Conservation (phyloP, 176 grass and related monocot genomes). For the Triticum turgidum region DNA sequence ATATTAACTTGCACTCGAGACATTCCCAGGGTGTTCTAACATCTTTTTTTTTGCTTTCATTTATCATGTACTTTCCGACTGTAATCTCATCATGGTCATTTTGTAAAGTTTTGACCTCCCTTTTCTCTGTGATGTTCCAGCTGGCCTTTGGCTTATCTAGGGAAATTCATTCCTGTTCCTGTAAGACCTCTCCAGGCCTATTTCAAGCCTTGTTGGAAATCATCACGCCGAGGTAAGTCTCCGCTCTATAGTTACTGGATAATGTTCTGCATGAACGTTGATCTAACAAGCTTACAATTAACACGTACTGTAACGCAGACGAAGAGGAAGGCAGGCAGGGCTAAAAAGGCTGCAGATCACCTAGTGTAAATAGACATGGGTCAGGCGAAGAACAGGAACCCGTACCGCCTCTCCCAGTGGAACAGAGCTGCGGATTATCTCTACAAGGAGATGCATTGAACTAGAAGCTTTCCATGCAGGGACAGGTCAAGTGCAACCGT, state of each 20-base stretch:
- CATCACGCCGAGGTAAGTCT: slow-evolving; percentile 47
- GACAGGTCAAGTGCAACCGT: not conserved
- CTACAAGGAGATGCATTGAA: not conserved
- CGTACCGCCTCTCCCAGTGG: not conserved
- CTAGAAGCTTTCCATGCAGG: slow-evolving; percentile 7
- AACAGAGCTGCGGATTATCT: not conserved
- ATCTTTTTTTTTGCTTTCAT: not conserved
- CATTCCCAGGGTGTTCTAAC: not conserved
- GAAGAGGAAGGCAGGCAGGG: slow-evolving; percentile 45
- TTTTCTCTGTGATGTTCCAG: slow-evolving; percentile 42
- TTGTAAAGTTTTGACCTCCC: slow-evolving; percentile 1
- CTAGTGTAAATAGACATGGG: slow-evolving; percentile 35
- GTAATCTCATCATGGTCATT: not conserved
- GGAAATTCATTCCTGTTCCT: slow-evolving; percentile 86
- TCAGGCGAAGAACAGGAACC: not conserved
- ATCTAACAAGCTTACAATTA: not conserved
- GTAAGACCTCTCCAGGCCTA: slow-evolving; percentile 55
- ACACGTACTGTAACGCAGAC: slow-evolving; percentile 17
- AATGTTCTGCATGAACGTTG: not conserved
- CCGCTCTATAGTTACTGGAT: not conserved
- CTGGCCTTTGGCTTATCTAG: slow-evolving; percentile 78
- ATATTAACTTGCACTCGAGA: not conserved
- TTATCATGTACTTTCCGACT: not conserved
- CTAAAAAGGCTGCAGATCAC: not conserved
- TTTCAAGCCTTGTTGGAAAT: slow-evolving; percentile 45